Evolutionary conservation across 176 grass and related monocot genomes (phyloP).

Genomic region (Oryza glumipatula): DNA sequence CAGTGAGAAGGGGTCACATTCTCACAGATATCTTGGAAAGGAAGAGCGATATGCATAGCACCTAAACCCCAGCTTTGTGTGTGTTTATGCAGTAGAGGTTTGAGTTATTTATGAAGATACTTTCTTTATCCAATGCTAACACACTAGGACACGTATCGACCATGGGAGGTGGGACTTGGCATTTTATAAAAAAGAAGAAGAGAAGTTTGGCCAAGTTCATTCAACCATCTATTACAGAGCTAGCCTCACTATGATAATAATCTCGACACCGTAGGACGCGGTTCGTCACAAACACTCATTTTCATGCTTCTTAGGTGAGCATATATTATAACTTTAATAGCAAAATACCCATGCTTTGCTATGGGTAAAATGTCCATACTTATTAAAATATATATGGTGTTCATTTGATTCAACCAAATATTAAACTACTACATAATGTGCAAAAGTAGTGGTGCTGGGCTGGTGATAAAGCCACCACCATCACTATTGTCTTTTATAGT

Average conservation of each 20-base stretch:
- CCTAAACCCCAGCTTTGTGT: background rate
- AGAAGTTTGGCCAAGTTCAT: background rate
- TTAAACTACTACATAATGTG: too few relatives aligned
- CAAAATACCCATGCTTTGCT: too few relatives aligned
- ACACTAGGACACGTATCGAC: conserved; percentile 30
- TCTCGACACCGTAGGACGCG: background rate
- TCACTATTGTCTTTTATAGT: too few relatives aligned
- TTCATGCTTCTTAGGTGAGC: too few relatives aligned
- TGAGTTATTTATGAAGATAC: background rate
- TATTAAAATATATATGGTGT: too few relatives aligned
- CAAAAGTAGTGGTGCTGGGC: too few relatives aligned
- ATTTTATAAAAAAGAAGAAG: background rate
- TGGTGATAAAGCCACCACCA: too few relatives aligned
- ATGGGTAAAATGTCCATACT: too few relatives aligned
- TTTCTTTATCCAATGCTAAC: background rate
- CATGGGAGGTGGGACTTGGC: background rate
- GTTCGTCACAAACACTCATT: background rate
- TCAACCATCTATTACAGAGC: background rate
- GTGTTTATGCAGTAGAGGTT: background rate
- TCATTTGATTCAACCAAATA: too few relatives aligned
- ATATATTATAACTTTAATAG: too few relatives aligned
- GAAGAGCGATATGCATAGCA: background rate
- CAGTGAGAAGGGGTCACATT: conserved; percentile 30
- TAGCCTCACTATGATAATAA: background rate
- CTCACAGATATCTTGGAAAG: conserved; percentile 36